Percentiles rank a stretch among this genome's conserved stretches.
These are phyloP conservation scores for Passiflora organensis DNA, from an alignment of 345 rosid genomes.

Conservation along the genomic window DNA sequence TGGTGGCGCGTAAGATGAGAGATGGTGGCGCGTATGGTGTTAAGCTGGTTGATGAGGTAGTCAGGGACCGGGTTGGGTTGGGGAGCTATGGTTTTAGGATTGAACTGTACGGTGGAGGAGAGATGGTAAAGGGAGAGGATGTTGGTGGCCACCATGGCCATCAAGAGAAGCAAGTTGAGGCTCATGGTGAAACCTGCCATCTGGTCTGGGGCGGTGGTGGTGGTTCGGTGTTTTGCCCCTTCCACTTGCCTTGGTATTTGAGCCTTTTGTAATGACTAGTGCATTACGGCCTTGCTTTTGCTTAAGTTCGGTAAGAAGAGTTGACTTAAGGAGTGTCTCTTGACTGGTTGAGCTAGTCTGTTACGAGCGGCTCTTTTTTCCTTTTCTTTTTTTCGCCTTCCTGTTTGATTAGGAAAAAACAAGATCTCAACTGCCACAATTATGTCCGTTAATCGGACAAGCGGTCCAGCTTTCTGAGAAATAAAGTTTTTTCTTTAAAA, in stretches of 20 bases:
- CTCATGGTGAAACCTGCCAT: slow-evolving; percentile 87
- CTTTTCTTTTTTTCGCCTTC: no score
- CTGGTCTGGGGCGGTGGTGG: neutral
- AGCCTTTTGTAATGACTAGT: neutral
- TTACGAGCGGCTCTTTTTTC: no score
- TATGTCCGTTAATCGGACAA: no score
- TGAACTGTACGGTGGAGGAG: slow-evolving; percentile 56
- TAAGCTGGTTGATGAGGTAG: slow-evolving; percentile 76
- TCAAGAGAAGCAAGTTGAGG: slow-evolving; percentile 64
- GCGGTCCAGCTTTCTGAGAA: no score
- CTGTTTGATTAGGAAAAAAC: no score
- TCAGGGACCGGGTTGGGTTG: slow-evolving; percentile 73
- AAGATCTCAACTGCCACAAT: no score
- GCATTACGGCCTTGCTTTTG: neutral
- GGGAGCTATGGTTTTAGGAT: slow-evolving; percentile 39
- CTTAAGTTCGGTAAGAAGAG: no score
- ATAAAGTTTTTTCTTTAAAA: no score
- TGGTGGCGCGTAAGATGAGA: slow-evolving; percentile 81
- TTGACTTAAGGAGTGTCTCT: no score
- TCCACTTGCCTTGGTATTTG: neutral
- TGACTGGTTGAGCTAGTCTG: no score
- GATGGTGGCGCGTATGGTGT: slow-evolving; percentile 89
- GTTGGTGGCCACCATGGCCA: slow-evolving; percentile 97
- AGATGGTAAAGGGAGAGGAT: slow-evolving; percentile 95
- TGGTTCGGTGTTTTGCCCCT: neutral